phyloP scores from a whole-genome alignment of 2,329 filamentous ascomycete genomes.

The Pseudogymnoascus sp. region DNA sequence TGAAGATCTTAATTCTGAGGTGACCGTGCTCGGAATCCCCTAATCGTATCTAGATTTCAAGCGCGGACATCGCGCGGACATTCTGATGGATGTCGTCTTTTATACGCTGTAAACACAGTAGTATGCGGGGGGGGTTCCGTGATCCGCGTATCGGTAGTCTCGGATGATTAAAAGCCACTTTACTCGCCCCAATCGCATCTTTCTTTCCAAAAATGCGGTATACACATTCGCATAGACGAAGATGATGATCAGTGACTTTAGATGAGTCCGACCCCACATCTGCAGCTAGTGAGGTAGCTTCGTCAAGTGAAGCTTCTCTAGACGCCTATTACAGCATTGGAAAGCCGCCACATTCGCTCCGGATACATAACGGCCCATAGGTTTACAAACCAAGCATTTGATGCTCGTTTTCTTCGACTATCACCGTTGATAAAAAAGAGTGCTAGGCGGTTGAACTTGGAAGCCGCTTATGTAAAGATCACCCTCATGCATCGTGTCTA shows the following conservation, averaged over 20 bases:
- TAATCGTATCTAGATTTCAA: neutral
- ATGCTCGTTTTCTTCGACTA: neutral
- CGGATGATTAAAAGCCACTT: neutral
- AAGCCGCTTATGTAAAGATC: neutral
- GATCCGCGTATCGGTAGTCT: neutral
- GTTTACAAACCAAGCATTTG: neutral
- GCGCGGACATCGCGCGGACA: neutral
- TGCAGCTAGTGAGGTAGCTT: neutral
- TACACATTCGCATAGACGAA: neutral
- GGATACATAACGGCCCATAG: neutral
- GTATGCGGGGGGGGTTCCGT: neutral
- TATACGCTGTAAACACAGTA: neutral
- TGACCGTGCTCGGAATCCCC: neutral
- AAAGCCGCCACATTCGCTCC: neutral
- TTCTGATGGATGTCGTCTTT: neutral
- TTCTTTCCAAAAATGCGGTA: neutral
- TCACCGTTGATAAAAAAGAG: neutral
- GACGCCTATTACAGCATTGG: neutral
- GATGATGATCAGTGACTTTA: neutral
- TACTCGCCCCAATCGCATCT: neutral
- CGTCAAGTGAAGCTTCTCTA: neutral
- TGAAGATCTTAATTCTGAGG: neutral
- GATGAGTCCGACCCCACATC: neutral
- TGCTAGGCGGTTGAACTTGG: neutral
- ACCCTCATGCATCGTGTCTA: neutral